Evolutionary conservation across 1,284 basidiomycete species (phyloP), one percentile per base, ranked within the genome.

Genomic region (Singerocomus inundabilis): DNA sequence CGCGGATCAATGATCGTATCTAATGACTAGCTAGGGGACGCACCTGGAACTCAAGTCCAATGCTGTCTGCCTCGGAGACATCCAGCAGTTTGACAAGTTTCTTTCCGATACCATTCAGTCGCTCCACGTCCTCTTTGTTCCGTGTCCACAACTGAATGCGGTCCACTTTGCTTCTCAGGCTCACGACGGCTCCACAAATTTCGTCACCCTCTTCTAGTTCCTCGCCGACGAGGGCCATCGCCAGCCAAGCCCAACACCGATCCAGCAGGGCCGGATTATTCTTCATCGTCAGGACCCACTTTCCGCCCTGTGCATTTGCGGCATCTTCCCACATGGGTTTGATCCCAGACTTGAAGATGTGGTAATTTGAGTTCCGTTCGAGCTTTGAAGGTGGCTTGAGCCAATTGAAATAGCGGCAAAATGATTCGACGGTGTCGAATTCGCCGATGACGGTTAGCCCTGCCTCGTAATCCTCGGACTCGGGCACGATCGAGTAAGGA

Each of bases 271-370:
- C 72, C 5, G 88, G 83, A 59, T 88, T 90, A 53, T 86, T 84
- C 69, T 88, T 88, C 83, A 97, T 90, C 57, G 93, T 93, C 46
- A 97, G 71, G 16, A 93, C 90, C 94, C 94, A 98, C 71, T 95
- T 95, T 32, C 93, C 93, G 24, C 93, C 93, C 43, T 85, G 79
- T 9, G 88, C 87, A 67, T 98, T 98, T 41, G 92, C 89, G 24
- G 84, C 82, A 66, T 97, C 94, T 71, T 97, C 94, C 93, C 94
- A 97, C 91, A 96, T 95, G 35, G 93, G 89, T 64, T 91, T 93
- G 72, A 90, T 90, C 31, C 88, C 88, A 26, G 82, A 77, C 71
- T 97, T 97, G 82, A 98, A 98, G 49, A 97, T 75, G 66, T 97
- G 94, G 64, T 96, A 96, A 71, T 94, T 96, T 33, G 88, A 87